Evolutionary conservation across 352 stramenopile genomes (phyloP).

Genomic region (Globisporangium ultimum): DNA sequence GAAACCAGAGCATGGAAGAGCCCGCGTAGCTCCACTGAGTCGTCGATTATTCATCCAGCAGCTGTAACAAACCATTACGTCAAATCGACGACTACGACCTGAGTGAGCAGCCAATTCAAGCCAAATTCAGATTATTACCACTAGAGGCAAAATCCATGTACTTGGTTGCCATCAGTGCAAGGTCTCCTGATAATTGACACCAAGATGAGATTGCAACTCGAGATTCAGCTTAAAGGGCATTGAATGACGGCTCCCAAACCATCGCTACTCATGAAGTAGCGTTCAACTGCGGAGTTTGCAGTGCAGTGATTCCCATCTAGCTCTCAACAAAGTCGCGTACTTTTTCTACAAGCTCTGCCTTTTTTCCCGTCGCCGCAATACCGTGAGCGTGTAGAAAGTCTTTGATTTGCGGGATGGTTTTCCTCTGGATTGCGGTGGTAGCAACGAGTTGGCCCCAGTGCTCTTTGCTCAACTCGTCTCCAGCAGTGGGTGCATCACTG

Average conservation of each 20-base stretch:
- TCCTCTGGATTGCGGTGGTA: conserved; percentile 61
- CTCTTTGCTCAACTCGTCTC: conserved; percentile 40
- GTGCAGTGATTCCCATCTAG: background rate
- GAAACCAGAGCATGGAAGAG: conserved; percentile 10
- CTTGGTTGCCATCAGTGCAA: too few species aligned
- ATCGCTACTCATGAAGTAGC: too few species aligned
- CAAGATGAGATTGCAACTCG: too few species aligned
- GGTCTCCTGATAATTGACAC: too few species aligned
- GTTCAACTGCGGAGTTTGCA: too few species aligned
- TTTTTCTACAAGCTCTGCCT: conserved; percentile 60
- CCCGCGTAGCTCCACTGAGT: conserved; percentile 3
- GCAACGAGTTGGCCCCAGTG: conserved; percentile 48
- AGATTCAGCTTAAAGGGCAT: background rate
- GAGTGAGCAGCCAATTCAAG: background rate
- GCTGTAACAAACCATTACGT: background rate
- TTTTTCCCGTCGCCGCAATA: conserved; percentile 40
- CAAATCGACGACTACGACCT: background rate
- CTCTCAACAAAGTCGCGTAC: conserved; percentile 39
- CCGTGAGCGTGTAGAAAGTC: conserved; percentile 54
- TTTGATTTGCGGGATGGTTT: conserved; percentile 69
- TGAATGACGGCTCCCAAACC: background rate
- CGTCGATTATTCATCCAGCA: background rate
- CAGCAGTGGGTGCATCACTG: conserved; percentile 20
- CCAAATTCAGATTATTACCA: too few species aligned
- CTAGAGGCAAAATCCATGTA: too few species aligned